Base-by-base conservation (phyloP, 1,284 basidiomycete genomes). In the Ceratobasidium sp. region DNA sequence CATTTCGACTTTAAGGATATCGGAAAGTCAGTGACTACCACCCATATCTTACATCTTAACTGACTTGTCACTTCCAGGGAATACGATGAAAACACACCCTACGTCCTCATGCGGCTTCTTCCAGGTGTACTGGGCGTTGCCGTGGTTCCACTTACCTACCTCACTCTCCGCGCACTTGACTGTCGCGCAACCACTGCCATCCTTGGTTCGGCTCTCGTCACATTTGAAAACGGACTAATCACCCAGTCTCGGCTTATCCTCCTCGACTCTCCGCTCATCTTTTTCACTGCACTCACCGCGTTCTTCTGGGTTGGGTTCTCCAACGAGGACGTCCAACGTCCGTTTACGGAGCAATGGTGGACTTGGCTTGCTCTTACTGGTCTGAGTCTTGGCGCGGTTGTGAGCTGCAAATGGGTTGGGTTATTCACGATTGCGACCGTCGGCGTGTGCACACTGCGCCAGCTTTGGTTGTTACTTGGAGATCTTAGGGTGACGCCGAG, bases 401-500 rank as follows among this genome's bases (percentile, higher is more conserved):
- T 94, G 61, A 94, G 92, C 82, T 96, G 95, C 86, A 99, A 99
- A 85, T 99, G 98, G 98, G 97, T 99, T 71, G 98, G 98, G 7
- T 88, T 99, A 46, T 99, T 99, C 86, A 99, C 97, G n/a, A 96
- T 99, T 81, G 96, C 97, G 7, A 97, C 97, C 3, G 87, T 99
- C 76, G 98, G 97, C 17, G 83, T 94, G 38, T 92, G 92, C 80
- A 98, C 96, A 1, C 82, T 99, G 57, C 87, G 90, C 56, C 97
- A 98, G 83, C 88, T 99, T 1, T 99, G 98, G 98, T 84, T 88
- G 40, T 89, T 98, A 23, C 90, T 99, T 7, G 98, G 97, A 9
- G 96, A 99, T 84, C 84, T 95, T 38, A 91, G 92, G 59, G 90
- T 98, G 62, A 87, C 95, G 0, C 91, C 96, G 20, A 87, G 88